Conservation (phyloP, 2,329 filamentous ascomycete genomes). For the Sclerotinia borealis region DNA sequence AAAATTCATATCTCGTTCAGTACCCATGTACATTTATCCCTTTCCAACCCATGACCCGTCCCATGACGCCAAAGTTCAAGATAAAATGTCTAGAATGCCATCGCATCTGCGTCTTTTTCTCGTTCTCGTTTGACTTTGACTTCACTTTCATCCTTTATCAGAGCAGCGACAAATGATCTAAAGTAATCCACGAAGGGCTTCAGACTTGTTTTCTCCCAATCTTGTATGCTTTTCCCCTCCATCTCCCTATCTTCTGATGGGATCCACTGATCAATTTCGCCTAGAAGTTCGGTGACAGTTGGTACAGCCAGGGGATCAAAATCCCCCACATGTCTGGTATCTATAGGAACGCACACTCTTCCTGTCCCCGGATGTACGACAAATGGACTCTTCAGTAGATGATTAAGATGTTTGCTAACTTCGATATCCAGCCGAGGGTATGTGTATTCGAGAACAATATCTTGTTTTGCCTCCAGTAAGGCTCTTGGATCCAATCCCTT, state of each 20-base stretch:
- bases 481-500: constrained; percentile 66
- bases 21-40: not conserved
- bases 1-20: not conserved
- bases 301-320: constrained; percentile 90
- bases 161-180: constrained; percentile 66
- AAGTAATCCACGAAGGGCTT: constrained; percentile 92
- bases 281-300: constrained; percentile 73
- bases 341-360: constrained; percentile 91
- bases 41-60: not conserved
- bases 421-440: constrained; percentile 96
- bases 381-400: constrained; percentile 95
- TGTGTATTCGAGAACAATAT: constrained; percentile 94
- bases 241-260: constrained; percentile 39
- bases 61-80: not conserved
- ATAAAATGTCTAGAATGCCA: constrained; percentile 52
- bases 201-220: constrained; percentile 96
- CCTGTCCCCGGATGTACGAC: constrained; percentile 94
- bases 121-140: constrained; percentile 44
- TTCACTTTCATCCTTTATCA: constrained; percentile 72
- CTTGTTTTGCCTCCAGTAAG: constrained; percentile 85
- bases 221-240: constrained; percentile 52
- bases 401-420: constrained; percentile 95
- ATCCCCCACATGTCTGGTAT: constrained; percentile 63
- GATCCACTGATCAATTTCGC: constrained; percentile 81
- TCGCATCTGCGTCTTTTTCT: constrained; percentile 44